Base-by-base conservation (phyloP, 2,329 filamentous ascomycete species). In the Simplicillium aogashimaense region DNA sequence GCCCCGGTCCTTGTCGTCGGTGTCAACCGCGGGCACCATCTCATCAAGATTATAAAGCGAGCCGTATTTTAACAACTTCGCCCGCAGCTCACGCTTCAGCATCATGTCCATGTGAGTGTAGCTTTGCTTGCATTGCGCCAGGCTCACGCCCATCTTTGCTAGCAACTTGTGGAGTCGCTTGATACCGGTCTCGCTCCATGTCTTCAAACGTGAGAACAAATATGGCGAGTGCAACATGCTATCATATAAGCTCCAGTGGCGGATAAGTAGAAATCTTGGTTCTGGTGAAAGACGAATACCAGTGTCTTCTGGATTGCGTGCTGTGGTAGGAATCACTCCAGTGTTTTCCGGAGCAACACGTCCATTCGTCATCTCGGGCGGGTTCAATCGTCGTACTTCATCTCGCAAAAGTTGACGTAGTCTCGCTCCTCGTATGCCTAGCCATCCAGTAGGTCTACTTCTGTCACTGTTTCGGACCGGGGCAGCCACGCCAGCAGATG, bases 81-180 rank as follows among this genome's bases (percentile, higher is more conserved):
- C 78, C 33, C 90, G 80, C 25, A 97, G 65, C 25, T 86, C 86
- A 5, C 86, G 81, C 63, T 97, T 98, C 29, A 98, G 68, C 60
- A 94, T 82, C 80, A 95, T 94, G 61, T 97, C 90, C 89, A 98
- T 97, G 60, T 98, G 92, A 0, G 88, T 87, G 57, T 97, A 98
- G 56, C 81, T 90, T 61, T 97, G 92, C 53, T 87, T 89, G 64
- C 89, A 95, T 63, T 98, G 90, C 5, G 83, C 83, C 30, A 97
- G 69, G 54, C 86, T 94, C 41, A 98, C 86, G 28, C 92, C 92
- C 90, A 98, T 98, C 62, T 97, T 98, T 34, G 92, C 92, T 3
- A 98, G 73, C 1, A 98, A 74, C 57, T 97, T 97, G 60, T 95
- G 86, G 15, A 98, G 69, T 38, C 90, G 78, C 58, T 94, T 94